Conservation (phyloP, 1,284 basidiomycete species). For the Ceratobasidium sp. region DNA sequence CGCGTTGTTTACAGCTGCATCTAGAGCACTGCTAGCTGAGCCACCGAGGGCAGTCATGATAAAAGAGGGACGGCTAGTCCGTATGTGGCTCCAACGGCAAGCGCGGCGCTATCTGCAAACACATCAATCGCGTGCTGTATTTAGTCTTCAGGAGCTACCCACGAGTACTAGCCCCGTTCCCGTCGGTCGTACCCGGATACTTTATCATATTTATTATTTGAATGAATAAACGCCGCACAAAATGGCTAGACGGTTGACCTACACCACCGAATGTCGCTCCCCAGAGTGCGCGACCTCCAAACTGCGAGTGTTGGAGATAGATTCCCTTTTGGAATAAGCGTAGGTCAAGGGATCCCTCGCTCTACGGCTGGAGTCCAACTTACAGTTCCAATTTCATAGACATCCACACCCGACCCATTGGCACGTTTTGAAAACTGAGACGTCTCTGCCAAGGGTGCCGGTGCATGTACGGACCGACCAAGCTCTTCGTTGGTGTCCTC, state of each 20-base stretch:
- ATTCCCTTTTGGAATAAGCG: not conserved
- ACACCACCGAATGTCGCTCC: constrained; percentile 19
- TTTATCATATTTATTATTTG: not conserved
- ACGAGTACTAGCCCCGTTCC: constrained; percentile 5
- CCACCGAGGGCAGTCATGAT: constrained; percentile 36
- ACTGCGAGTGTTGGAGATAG: not conserved
- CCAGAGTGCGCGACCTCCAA: constrained; percentile 15
- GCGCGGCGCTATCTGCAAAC: constrained; percentile 53
- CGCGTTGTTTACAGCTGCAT: constrained; percentile 29
- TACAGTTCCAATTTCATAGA: constrained; percentile 27
- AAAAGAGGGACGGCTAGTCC: constrained; percentile 75
- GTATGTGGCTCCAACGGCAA: constrained; percentile 68
- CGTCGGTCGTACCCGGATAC: not conserved
- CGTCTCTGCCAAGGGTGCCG: too few species aligned
- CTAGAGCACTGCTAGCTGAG: constrained; percentile 31
- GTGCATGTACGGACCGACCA: not conserved
- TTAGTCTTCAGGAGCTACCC: not conserved
- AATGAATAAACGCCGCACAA: not conserved
- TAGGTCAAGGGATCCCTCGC: not conserved
- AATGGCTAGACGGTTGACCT: not conserved
- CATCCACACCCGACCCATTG: not conserved
- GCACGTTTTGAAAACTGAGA: not conserved
- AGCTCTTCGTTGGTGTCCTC: not conserved
- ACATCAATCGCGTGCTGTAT: not conserved
- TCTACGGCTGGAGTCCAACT: not conserved